Conservation (phyloP, 2,329 filamentous ascomycete species). For the Dendrostoma leiphaemia region DNA sequence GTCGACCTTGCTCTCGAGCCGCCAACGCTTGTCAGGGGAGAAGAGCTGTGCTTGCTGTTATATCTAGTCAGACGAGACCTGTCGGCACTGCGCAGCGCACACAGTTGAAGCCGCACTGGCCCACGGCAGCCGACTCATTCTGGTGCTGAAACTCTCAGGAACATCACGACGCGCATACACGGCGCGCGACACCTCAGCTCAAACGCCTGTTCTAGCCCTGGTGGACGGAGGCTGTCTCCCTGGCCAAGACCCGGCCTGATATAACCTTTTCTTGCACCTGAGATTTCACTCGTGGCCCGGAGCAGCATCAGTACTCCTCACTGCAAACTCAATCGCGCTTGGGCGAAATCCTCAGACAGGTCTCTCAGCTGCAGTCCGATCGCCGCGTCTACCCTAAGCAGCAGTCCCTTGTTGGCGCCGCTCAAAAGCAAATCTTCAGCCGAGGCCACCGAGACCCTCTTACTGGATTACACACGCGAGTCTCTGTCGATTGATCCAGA, state of each 20-base stretch:
- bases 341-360: neutral
- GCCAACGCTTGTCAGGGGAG: too few relatives aligned
- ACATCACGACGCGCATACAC: neutral
- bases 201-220: neutral
- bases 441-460: neutral
- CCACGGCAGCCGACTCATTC: neutral
- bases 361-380: neutral
- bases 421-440: conserved; percentile 9
- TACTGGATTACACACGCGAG: neutral
- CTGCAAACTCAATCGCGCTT: neutral
- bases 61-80: too few relatives aligned
- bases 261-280: neutral
- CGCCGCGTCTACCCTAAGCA: conserved; percentile 2
- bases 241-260: neutral
- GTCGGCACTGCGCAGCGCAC: too few relatives aligned
- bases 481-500: conserved; percentile 1
- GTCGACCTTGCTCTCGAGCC: neutral
- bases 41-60: neutral
- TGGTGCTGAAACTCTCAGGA: neutral
- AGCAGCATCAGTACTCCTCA: neutral
- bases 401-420: conserved; percentile 2
- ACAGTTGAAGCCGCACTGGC: too few relatives aligned
- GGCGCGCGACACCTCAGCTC: neutral
- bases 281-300: neutral
- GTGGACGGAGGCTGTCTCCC: neutral